phyloP scores from a whole-genome alignment of 306 rosid genomes.

The Pueraria montana region DNA sequence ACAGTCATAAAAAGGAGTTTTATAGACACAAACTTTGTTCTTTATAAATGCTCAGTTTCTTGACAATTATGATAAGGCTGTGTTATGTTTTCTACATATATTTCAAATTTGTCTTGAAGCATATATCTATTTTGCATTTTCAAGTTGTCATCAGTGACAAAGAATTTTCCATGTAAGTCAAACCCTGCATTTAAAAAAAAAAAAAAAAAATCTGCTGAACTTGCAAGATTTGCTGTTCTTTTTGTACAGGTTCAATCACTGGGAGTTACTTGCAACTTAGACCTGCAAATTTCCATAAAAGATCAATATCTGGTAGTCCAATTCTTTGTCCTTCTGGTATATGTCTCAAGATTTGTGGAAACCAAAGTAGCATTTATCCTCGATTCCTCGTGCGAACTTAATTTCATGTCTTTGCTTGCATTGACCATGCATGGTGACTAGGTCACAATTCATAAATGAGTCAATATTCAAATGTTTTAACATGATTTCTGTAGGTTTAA shows the following conservation, averaged over 20 bases:
- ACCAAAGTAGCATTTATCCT: neutral
- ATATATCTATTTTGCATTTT: slow-evolving; percentile 21
- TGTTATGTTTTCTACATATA: neutral
- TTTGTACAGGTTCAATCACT: slow-evolving; percentile 56
- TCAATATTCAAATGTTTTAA: slow-evolving; percentile 2
- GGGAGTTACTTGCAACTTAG: slow-evolving; percentile 59
- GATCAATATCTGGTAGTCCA: slow-evolving; percentile 52
- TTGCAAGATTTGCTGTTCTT: slow-evolving; percentile 11
- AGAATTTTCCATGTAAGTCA: neutral
- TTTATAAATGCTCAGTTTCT: slow-evolving; percentile 19
- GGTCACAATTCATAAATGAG: slow-evolving; percentile 17
- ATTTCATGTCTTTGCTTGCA: slow-evolving; percentile 30
- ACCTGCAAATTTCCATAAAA: slow-evolving; percentile 42
- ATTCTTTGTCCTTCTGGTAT: slow-evolving; percentile 22
- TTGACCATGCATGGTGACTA: slow-evolving; percentile 20
- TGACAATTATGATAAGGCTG: neutral
- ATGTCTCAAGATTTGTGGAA: slow-evolving; percentile 27
- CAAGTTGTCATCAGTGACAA: slow-evolving; percentile 2
- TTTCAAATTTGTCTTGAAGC: neutral
- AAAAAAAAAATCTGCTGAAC: slow-evolving; percentile 12
- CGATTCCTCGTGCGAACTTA: neutral
- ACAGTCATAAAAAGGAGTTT: neutral
- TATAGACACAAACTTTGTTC: neutral
- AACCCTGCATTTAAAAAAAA: neutral
- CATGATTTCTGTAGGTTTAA: slow-evolving; percentile 56